Percentiles rank a stretch among this genome's conserved stretches.
phyloP scores from a whole-genome alignment of 148 eudicot species.

The Gaultheria prostrata region DNA sequence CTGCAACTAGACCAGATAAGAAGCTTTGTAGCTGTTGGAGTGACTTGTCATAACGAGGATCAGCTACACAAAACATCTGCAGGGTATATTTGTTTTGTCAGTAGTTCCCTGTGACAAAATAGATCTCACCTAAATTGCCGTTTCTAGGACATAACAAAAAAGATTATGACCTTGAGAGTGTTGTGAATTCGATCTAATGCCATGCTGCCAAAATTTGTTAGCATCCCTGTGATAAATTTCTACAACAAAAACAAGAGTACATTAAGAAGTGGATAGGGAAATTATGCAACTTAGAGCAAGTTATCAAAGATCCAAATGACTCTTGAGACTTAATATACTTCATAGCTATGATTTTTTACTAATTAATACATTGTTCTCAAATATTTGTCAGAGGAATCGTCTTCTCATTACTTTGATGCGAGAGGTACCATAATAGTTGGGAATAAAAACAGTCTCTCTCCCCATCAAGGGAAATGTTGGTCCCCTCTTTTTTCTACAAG shows the following conservation, averaged over 20 bases:
- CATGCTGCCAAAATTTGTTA: slow-evolving; percentile 96
- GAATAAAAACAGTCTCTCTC: background rate
- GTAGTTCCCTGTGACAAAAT: background rate
- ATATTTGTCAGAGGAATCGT: background rate
- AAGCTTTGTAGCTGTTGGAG: slow-evolving; percentile 94
- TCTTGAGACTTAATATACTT: background rate
- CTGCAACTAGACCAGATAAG: slow-evolving; percentile 80
- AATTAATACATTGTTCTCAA: background rate
- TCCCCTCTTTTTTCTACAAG: background rate
- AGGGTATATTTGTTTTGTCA: background rate
- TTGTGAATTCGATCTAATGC: slow-evolving; percentile 89
- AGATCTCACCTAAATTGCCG: background rate
- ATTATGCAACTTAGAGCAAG: background rate
- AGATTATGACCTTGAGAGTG: slow-evolving; percentile 71
- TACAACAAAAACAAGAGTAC: slow-evolving; percentile 37
- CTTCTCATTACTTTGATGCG: slow-evolving; percentile 1
- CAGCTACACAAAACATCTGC: slow-evolving; percentile 91
- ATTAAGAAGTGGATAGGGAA: background rate
- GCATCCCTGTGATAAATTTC: slow-evolving; percentile 97
- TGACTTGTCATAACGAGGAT: slow-evolving; percentile 90
- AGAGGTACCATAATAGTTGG: background rate
- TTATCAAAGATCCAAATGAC: background rate
- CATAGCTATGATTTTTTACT: background rate
- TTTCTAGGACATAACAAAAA: background rate
- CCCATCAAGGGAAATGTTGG: background rate